Evolutionary conservation across 345 rosid genomes (phyloP), one percentile per base, ranked within the genome.

Genomic region (Syzygium aromaticum): DNA sequence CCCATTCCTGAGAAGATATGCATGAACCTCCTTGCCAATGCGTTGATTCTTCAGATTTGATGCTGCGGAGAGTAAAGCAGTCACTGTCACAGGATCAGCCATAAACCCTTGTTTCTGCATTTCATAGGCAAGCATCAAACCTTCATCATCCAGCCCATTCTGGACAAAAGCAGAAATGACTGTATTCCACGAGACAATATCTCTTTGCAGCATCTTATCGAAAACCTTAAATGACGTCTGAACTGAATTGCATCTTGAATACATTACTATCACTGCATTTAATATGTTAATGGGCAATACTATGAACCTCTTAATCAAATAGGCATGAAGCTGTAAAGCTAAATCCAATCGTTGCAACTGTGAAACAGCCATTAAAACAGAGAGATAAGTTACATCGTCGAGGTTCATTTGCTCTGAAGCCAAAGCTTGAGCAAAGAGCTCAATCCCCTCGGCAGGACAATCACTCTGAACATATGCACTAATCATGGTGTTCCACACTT

Each of bases 401-500:
- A 93, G 91, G 85, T 90, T 90, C 28, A 87, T 94, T 85, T 92
- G 90, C 87, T 90, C 92, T 7, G 91, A 88, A 84, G 91, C 89
- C 87, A 93, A 59, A 33, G 94, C 97, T 89, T 86, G 89, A 88
- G 94, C 89, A 89, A 95, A 95, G 88, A 97, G 90, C 83, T 93
- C 92, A 61, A 93, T 88, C 64, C 93, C 96, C 88, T 94, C 91
- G 38, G 90, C 63, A 4, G 91, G 90, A 85, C 23, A 88, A 88
- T 89, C 86, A 22, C 92, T 95, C 92, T 94, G 96, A 84, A 92
- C 92, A 91, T 92, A 96, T 49, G 91, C 96, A 14, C 95, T 89
- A 87, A 94, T 95, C 96, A 96, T 95, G 59, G 98, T 93, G 90
- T 95, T 96, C 97, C 98, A 97, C 63, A 95, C 95, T 92, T 97